phyloP scores from a whole-genome alignment of 208 protist genomes.

The Trichomonas vaginalis region DNA sequence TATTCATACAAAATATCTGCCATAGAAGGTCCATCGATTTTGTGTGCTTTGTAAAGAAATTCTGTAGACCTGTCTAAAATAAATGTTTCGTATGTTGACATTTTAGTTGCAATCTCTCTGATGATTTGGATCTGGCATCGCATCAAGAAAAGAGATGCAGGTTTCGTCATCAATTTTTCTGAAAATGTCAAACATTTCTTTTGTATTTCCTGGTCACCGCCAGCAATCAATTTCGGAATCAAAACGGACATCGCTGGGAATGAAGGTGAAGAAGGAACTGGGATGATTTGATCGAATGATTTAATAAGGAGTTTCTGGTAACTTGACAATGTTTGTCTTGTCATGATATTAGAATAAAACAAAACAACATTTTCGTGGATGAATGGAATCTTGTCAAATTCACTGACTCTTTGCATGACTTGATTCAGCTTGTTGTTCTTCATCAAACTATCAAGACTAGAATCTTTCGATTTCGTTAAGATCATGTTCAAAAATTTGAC shows the following conservation, averaged over 20 bases:
- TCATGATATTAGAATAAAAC: not conserved
- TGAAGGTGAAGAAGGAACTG: too few relatives aligned
- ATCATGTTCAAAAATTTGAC: not conserved
- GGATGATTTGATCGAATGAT: not conserved
- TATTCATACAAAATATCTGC: not conserved
- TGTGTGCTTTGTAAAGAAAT: not conserved
- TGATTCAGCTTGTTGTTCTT: not conserved
- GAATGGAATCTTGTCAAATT: not conserved
- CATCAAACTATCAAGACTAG: not conserved
- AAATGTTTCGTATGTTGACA: not conserved
- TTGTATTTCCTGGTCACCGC: not conserved
- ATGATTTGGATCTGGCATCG: not conserved
- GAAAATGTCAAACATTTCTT: not conserved
- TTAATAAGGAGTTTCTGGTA: not conserved
- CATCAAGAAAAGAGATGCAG: not conserved
- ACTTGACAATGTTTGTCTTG: not conserved
- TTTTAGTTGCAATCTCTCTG: not conserved
- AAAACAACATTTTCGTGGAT: not conserved
- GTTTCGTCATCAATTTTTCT: not conserved
- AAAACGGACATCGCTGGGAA: not conserved
- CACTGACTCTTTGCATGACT: not conserved
- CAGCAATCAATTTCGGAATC: not conserved
- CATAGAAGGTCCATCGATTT: not conserved
- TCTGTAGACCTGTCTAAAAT: not conserved
- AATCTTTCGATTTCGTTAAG: not conserved